phyloP scores from a whole-genome alignment of 2,329 filamentous ascomycete genomes.

The Sclerotinia spermophila region DNA sequence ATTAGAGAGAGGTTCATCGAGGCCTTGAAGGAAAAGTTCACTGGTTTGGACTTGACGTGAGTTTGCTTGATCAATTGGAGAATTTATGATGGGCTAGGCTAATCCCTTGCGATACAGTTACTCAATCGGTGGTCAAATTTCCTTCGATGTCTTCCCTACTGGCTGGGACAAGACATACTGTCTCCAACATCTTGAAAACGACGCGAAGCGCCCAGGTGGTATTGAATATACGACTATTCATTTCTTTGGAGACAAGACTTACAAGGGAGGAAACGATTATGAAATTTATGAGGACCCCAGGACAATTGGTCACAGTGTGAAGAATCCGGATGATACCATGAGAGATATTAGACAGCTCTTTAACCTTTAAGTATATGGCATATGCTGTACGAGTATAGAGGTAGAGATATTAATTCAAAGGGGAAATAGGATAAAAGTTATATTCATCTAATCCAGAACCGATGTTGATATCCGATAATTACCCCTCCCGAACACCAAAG shows the following conservation, averaged over 20 bases:
- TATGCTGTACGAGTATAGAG: background rate
- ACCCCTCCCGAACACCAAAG: background rate
- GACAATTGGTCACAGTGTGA: constrained; percentile 82
- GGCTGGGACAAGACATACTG: constrained; percentile 99
- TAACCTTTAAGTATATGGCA: constrained; percentile 46
- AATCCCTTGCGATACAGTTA: constrained; percentile 50
- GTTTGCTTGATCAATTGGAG: constrained; percentile 38
- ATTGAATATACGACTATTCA: constrained; percentile 83
- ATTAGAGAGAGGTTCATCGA: constrained; percentile 74
- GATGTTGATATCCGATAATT: background rate
- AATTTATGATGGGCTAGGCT: background rate
- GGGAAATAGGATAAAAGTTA: background rate
- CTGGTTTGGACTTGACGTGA: constrained; percentile 78
- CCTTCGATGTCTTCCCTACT: constrained; percentile 93
- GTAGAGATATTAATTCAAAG: constrained; percentile 1
- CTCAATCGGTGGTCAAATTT: constrained; percentile 95
- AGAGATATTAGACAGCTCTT: constrained; percentile 79
- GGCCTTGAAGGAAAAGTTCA: constrained; percentile 74
- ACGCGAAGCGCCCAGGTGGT: constrained; percentile 66
- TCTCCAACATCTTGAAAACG: constrained; percentile 78
- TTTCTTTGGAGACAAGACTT: constrained; percentile 98
- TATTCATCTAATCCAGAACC: background rate
- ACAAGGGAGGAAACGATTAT: constrained; percentile 87
- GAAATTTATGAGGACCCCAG: constrained; percentile 84
- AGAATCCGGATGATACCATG: constrained; percentile 77